Conservation (phyloP, 495 filamentous ascomycete species). For the Tuber brumale region DNA sequence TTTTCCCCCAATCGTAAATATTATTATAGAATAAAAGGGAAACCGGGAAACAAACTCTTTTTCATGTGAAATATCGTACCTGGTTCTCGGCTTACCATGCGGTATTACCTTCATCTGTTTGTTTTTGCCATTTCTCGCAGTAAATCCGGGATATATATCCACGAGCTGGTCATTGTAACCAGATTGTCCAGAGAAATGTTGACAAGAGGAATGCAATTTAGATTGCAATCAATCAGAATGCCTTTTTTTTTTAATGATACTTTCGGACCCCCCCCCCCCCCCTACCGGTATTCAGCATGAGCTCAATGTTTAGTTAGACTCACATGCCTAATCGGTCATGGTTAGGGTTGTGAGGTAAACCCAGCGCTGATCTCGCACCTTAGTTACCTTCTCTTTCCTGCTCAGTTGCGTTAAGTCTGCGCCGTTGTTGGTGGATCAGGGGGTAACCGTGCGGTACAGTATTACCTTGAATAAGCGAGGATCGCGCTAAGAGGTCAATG, state of each 20-base stretch:
- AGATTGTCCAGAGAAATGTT: neutral
- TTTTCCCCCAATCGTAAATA: neutral
- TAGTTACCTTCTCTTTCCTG: neutral
- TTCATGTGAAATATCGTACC: neutral
- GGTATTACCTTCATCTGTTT: neutral
- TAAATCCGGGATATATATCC: neutral
- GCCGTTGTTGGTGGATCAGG: neutral
- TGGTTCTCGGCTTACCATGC: neutral
- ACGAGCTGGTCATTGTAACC: no score
- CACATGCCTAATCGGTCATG: neutral
- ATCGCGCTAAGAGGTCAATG: no score
- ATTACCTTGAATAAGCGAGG: no score
- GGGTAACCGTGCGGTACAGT: no score
- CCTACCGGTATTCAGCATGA: neutral
- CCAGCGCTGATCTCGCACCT: neutral
- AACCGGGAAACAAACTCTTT: neutral
- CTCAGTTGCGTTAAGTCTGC: neutral
- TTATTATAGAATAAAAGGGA: neutral
- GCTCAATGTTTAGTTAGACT: neutral
- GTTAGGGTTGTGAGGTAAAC: neutral
- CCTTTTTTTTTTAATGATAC: neutral
- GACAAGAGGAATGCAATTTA: neutral
- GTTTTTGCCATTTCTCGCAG: neutral
- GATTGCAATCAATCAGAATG: neutral
- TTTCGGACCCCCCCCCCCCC: no score